Base-by-base conservation (phyloP, 2,329 filamentous ascomycete genomes). In the Apiospora hydei region DNA sequence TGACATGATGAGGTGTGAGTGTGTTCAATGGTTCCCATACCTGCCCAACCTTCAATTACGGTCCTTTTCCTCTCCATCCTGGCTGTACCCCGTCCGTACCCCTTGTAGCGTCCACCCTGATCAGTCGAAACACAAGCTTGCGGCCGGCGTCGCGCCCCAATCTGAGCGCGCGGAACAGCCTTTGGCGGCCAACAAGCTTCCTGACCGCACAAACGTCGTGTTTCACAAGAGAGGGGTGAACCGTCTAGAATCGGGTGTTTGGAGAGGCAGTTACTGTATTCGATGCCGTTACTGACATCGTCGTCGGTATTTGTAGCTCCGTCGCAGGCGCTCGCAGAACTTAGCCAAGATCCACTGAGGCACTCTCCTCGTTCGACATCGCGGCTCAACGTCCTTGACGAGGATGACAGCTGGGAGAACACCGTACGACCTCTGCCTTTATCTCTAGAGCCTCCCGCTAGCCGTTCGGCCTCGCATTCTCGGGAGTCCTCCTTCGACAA, bases 401-500 rank as follows among this genome's bases (percentile, higher is more conserved):
- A 85, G 76, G 85, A 76, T 64, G 76, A 77, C 76, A 81, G 83
- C 71, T 87, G 88, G 87, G 84, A 88, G 75, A 82, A 82, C 75
- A 88, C 87, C 67, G 80, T 89, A 73, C 86, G 86, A 74, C 86
- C 86, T 44, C 41, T 70, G 21, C 53, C 72, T 77, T 81, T 73
- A 80, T 81, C 72, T 24, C 79, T 84, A 75, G 85, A 87, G 73
- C 77, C 80, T 61, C 74, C 80, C 70, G 76, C 78, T 71, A 78
- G 81, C 76, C 82, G 85, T 74, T 82, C 83, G 71, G 81, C 84
- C 73, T 79, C 84, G 71, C 88, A 90, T 76, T 89, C 88, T 41
- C 86, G 88, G 79, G 87, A 89, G 72, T 89, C 88, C n/a, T 90
- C 88, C 68, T 81, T 86, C 79, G 88, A 90, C 71, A 89, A 89